phyloP scores from a whole-genome alignment of 1,284 basidiomycete genomes.

The Caloboletus inedulis region DNA sequence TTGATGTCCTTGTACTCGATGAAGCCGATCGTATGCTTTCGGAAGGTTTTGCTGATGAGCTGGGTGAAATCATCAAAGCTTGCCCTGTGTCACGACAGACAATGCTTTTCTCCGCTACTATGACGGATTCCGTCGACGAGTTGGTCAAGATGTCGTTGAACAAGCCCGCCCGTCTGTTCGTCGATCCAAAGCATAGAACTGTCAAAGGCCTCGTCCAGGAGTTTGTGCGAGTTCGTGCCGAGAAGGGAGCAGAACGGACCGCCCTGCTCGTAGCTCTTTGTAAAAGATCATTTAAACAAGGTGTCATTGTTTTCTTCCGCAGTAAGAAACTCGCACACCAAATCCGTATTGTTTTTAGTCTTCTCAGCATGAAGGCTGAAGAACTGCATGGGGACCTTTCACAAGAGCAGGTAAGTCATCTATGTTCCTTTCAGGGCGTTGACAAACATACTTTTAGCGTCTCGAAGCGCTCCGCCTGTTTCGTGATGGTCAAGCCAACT shows the following conservation, averaged over 20 bases:
- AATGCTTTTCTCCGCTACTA: slow-evolving; percentile 98
- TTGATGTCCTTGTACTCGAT: slow-evolving; percentile 93
- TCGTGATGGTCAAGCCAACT: slow-evolving; percentile 83
- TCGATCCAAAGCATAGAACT: slow-evolving; percentile 89
- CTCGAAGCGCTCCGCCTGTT: slow-evolving; percentile 84
- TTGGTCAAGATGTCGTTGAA: slow-evolving; percentile 89
- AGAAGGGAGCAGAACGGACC: slow-evolving; percentile 77
- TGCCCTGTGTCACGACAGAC: slow-evolving; percentile 91
- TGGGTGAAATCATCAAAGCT: slow-evolving; percentile 88
- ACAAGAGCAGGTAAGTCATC: slow-evolving; percentile 79
- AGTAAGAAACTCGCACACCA: slow-evolving; percentile 98
- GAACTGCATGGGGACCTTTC: slow-evolving; percentile 95
- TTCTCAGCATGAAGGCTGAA: slow-evolving; percentile 84
- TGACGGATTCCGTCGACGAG: slow-evolving; percentile 95
- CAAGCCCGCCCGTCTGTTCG: slow-evolving; percentile 91
- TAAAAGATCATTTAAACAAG: slow-evolving; percentile 80
- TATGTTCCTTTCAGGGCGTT: not conserved
- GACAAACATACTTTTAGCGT: slow-evolving; percentile 50
- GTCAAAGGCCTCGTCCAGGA: slow-evolving; percentile 93
- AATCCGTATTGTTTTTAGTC: slow-evolving; percentile 88
- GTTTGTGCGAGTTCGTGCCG: slow-evolving; percentile 85
- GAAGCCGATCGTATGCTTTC: slow-evolving; percentile 98
- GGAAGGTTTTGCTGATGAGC: slow-evolving; percentile 95
- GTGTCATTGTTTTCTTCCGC: slow-evolving; percentile 90
- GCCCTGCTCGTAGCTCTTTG: slow-evolving; percentile 84